These are phyloP conservation scores for Annulohypoxylon moriforme DNA, from an alignment of 495 filamentous ascomycete species.

Conservation along the genomic window DNA sequence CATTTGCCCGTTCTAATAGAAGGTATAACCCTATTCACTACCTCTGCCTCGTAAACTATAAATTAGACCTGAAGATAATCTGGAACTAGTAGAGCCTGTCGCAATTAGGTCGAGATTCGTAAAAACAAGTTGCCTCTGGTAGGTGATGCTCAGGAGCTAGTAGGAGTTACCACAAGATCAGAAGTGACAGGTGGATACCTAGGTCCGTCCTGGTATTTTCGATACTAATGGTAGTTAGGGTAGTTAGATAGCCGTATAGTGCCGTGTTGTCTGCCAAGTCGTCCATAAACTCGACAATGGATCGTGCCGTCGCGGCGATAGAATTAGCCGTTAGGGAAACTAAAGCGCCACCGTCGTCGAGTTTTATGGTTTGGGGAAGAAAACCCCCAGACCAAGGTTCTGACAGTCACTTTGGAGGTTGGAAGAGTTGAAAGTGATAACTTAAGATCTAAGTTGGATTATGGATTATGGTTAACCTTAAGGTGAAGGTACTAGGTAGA, in stretches of 20 bases:
- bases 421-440: not conserved
- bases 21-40: not conserved
- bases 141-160: not conserved
- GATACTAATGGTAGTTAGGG: not conserved
- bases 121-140: not conserved
- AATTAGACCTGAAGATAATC: not conserved
- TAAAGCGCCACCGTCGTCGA: not conserved
- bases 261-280: not conserved
- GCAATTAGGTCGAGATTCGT: not conserved
- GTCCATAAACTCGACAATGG: not conserved
- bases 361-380: constrained; percentile 20
- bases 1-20: constrained; percentile 5
- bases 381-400: constrained; percentile 27
- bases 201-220: not conserved
- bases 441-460: not conserved
- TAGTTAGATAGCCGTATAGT: not conserved
- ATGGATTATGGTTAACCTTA: too few relatives aligned
- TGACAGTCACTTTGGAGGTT: constrained; percentile 1
- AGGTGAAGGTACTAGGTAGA: not conserved
- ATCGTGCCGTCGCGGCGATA: not conserved
- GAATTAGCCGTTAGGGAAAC: not conserved
- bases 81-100: constrained; percentile 11
- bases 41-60: not conserved
- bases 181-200: not conserved
- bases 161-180: not conserved